Percentiles rank a stretch among this genome's conserved stretches.
Evolutionary conservation across 2,329 filamentous ascomycete genomes (phyloP).

Genomic region (Aschersonia sp.): DNA sequence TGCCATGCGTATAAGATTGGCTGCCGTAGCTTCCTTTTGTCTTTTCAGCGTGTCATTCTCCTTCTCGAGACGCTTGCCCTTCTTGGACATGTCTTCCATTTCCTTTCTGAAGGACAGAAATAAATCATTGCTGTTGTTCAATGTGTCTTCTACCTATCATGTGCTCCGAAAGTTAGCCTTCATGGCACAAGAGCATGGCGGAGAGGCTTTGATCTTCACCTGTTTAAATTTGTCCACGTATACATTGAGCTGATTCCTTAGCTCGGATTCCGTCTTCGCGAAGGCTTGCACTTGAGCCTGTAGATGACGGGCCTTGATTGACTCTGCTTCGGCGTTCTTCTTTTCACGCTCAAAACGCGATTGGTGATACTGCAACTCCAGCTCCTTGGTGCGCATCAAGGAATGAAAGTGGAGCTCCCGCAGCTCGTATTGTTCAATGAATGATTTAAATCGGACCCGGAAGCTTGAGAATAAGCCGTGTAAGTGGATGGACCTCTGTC

Average conservation of each 20-base stretch:
- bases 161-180: background rate
- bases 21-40: conserved; percentile 85
- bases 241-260: conserved; percentile 89
- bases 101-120: conserved; percentile 96
- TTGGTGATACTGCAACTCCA: conserved; percentile 86
- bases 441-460: conserved; percentile 79
- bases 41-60: conserved; percentile 84
- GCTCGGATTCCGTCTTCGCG: conserved; percentile 86
- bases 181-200: background rate
- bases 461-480: conserved; percentile 34
- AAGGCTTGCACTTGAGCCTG: conserved; percentile 90
- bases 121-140: conserved; percentile 96
- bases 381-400: conserved; percentile 81
- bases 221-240: conserved; percentile 99
- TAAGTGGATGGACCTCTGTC: conserved; percentile 3
- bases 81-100: conserved; percentile 99
- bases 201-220: conserved; percentile 38
- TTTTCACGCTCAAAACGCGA: conserved; percentile 81
- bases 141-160: conserved; percentile 81
- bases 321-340: conserved; percentile 73
- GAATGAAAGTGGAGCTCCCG: conserved; percentile 90
- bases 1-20: conserved; percentile 94
- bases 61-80: conserved; percentile 91
- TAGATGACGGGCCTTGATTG: conserved; percentile 65
- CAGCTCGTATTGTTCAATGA: conserved; percentile 93